Base-by-base conservation (phyloP, 2,329 filamentous ascomycete species). In the Pseudogymnoascus sp. region DNA sequence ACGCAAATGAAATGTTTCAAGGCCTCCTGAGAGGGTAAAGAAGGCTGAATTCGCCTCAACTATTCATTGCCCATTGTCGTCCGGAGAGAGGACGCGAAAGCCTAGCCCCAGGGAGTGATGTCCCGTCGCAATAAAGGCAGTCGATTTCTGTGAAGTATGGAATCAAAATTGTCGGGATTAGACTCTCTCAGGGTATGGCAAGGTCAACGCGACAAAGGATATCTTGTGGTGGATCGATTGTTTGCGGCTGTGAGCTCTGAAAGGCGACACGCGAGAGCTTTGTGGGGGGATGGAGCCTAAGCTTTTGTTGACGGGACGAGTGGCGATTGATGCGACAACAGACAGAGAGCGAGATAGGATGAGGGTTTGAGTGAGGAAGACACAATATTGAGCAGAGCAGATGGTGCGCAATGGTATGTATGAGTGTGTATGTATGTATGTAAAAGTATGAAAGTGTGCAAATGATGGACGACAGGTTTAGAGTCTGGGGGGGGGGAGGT, bases 61-160 rank as follows among this genome's bases (percentile, higher is more conserved):
- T 68, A 69, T 67, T 61, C 66, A 65, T 62, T 59, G 67, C 68
- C 69, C 68, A 71, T 71, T 63, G 64, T 70, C 62, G 64, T 35
- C 34, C 19, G 58, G 30, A 57, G 34, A 57, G 58, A 59, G 63
- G 61, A 52, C 45, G 45, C 45, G 45, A 52, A 23, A 52, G 45
- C 45, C 45, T 52, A 23, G 26, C 19, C 19, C n/a, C 19, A 38
- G 57, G 39, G 39, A 41, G 33, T 30, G 6, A 52, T 52, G 15
- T 52, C 45, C 45, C 26, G 45, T 52, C 45, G 45, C 45, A 52
- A 52, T 52, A 52, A 18, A 12, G 45, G 45, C 45, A 52, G 45
- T 52, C 45, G 23, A 26, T 12, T 8, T 30, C 6, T 28, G 23
- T 13, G 23, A 30, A 30, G 45, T 52, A 28, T 52, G 10, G 9